phyloP scores from a whole-genome alignment of 148 eudicot genomes.

The Nepenthes mirabilis region DNA sequence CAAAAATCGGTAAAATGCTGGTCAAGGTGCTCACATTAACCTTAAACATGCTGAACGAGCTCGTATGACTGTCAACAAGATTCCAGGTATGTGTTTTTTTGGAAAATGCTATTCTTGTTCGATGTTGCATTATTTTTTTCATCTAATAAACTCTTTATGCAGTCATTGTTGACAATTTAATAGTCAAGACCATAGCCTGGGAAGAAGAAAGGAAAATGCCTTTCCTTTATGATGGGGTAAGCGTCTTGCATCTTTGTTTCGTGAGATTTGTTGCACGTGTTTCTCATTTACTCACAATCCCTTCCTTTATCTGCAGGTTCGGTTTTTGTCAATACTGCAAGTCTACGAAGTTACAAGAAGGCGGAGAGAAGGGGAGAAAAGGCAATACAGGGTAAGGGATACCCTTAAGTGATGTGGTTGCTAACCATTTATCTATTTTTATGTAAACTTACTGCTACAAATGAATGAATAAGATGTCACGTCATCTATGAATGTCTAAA shows the following conservation, averaged over 20 bases:
- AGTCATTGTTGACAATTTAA: conserved; percentile 57
- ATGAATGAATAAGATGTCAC: background rate
- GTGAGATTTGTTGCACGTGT: background rate
- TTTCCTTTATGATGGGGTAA: conserved; percentile 77
- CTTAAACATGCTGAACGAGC: conserved; percentile 93
- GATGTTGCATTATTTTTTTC: background rate
- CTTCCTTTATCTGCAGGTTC: conserved; percentile 34
- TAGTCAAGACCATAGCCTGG: conserved; percentile 58
- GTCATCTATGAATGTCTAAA: too few relatives aligned
- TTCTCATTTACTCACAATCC: background rate
- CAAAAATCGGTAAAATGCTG: conserved; percentile 67
- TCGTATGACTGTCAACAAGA: conserved; percentile 59
- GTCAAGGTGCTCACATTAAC: conserved; percentile 83
- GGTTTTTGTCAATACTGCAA: conserved; percentile 74
- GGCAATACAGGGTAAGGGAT: conserved; percentile 41
- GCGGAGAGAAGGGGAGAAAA: conserved; percentile 77
- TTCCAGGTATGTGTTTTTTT: conserved; percentile 53
- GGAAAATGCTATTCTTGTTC: background rate
- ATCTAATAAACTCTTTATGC: background rate
- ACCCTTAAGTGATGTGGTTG: background rate
- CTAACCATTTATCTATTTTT: background rate
- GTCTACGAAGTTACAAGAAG: conserved; percentile 62
- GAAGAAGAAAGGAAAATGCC: conserved; percentile 54
- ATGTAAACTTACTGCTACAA: background rate
- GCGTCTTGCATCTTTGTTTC: conserved; percentile 1